Evolutionary conservation across 352 stramenopile species (phyloP).

Genomic region (Plasmopara viticola): DNA sequence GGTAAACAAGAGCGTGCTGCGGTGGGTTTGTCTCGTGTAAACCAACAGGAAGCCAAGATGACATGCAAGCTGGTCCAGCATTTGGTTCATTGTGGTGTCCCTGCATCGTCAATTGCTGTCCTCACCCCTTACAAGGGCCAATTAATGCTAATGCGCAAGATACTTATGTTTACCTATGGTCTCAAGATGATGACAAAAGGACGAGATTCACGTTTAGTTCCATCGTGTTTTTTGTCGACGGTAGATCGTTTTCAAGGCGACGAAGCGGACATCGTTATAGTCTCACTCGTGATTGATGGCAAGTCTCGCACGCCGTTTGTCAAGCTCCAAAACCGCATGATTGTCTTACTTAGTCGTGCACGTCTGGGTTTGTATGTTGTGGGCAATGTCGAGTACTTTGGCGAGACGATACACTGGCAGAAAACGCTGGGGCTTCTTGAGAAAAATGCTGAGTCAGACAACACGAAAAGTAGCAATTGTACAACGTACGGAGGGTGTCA

Average conservation of each 20-base stretch:
- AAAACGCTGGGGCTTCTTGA: conserved; percentile 56
- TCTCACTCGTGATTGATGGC: conserved; percentile 83
- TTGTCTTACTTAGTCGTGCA: conserved; percentile 82
- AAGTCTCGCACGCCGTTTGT: conserved; percentile 84
- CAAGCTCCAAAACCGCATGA: conserved; percentile 87
- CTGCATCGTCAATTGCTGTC: conserved; percentile 66
- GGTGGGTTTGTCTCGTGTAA: conserved; percentile 74
- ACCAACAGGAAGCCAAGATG: conserved; percentile 72
- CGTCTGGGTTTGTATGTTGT: conserved; percentile 83
- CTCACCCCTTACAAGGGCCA: conserved; percentile 88
- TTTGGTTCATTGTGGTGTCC: conserved; percentile 68
- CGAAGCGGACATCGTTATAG: conserved; percentile 84
- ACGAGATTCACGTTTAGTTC: conserved; percentile 14
- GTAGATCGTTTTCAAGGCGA: conserved; percentile 89
- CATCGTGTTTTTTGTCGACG: conserved; percentile 68
- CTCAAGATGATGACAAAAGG: conserved; percentile 25
- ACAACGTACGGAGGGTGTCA: conserved; percentile 32
- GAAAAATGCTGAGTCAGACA: conserved; percentile 38
- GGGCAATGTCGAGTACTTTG: conserved; percentile 79
- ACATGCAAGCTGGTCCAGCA: conserved; percentile 69
- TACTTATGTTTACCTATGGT: conserved; percentile 43
- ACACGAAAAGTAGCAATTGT: conserved; percentile 3
- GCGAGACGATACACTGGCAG: conserved; percentile 67
- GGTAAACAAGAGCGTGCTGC: conserved; percentile 50
- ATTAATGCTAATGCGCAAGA: conserved; percentile 77